Base-by-base conservation (phyloP, 768 basidiomycete genomes). In the Ramaria sp. region DNA sequence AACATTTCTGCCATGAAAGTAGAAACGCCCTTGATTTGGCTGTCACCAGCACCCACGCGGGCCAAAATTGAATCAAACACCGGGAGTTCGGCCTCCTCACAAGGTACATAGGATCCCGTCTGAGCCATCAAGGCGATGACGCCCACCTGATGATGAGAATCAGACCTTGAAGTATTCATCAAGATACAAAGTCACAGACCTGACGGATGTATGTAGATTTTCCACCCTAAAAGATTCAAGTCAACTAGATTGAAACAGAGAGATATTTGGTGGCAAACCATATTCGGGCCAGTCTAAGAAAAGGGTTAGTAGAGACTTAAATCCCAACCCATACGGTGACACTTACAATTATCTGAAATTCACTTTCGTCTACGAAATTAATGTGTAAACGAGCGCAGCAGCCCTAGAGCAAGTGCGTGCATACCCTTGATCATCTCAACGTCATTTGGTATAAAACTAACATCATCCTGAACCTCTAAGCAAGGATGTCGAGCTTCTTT, bases 1-100 rank as follows among this genome's bases (percentile, higher is more conserved):
- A 99, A 78, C 96, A 98, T 98, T 70, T 99, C 96, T 1, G 93
- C 94, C 95, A 98, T 98, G 69, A 99, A 99, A 0, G 95, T 99
- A 24, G 92, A 95, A 0, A 99, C 91, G 11, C 96, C 96, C 69
- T 96, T 98, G 46, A 98, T 72, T 67, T 98, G 95, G 68, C 90
- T 94, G 68, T 99, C 96, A 0, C 96, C 96, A 0, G 96, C 96
- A 9, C 96, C 96, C 1, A 99, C 95, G 60, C 96, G 79, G 57
- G 95, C 96, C 11, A 98, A 71, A 45, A 99, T 84, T 2, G 92
- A 96, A 69, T 99, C 96, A 59, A 98, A 98, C 53, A 98, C 82
- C 0, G 96, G 96, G 1, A 98, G 62, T 27, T 79, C 75, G 0
- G 96, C 96, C 62, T 85, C 80, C 7, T 83, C 77, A 61, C 93